phyloP scores from a whole-genome alignment of 768 basidiomycete genomes.

The Serendipita vermifera region DNA sequence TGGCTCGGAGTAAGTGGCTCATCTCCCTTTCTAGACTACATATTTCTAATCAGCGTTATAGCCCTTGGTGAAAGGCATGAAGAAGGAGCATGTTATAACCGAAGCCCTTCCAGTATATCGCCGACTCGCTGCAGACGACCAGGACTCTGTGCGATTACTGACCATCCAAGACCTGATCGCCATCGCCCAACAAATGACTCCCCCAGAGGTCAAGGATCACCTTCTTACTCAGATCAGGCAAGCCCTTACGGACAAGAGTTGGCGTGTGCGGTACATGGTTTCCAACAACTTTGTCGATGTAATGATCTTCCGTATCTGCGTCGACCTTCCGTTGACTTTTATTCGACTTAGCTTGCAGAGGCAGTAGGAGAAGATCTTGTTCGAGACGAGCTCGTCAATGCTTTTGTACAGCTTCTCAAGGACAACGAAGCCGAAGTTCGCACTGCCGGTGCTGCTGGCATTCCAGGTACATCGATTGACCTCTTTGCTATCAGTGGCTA shows the following conservation, averaged over 20 bases:
- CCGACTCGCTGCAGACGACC: conserved; percentile 88
- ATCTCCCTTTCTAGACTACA: neutral
- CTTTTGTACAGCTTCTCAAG: conserved; percentile 87
- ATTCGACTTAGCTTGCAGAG: conserved; percentile 57
- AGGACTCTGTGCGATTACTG: conserved; percentile 90
- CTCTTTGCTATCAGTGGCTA: conserved; percentile 12
- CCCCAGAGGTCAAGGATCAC: conserved; percentile 84
- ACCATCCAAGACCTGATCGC: conserved; percentile 94
- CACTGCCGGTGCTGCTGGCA: conserved; percentile 89
- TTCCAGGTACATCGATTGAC: conserved; percentile 56
- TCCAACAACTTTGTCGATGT: conserved; percentile 96
- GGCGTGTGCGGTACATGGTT: conserved; percentile 98
- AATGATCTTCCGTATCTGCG: conserved; percentile 15
- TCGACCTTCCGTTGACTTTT: neutral
- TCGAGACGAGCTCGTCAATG: conserved; percentile 83
- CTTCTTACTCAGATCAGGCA: conserved; percentile 76
- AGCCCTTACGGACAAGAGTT: conserved; percentile 89
- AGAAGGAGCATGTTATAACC: conserved; percentile 65
- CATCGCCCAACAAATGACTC: conserved; percentile 71
- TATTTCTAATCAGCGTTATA: conserved; percentile 24
- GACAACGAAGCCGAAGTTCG: conserved; percentile 98
- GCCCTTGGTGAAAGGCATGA: conserved; percentile 68
- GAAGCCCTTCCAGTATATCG: conserved; percentile 89
- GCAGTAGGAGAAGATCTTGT: conserved; percentile 83
- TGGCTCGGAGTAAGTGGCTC: conserved; percentile 72